Base-by-base conservation (phyloP, 768 basidiomycete genomes). In the Lactifluus pinguis region DNA sequence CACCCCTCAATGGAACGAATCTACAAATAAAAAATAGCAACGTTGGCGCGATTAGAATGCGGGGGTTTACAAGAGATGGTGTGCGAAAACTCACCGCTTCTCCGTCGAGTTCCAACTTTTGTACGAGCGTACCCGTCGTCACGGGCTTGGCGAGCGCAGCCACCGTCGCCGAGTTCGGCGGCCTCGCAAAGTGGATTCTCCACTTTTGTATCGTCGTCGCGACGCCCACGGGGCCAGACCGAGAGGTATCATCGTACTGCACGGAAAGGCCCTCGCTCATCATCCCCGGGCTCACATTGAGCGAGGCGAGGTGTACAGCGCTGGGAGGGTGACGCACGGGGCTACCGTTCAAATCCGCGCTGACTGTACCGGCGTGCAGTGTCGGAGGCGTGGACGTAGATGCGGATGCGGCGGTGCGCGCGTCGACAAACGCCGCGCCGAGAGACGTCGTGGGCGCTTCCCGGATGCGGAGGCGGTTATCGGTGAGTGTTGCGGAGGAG, bases 101-200 rank as follows among this genome's bases (percentile, higher is more conserved):
- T n/a, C 77, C 75, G 25, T 72, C 70, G 4, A 81, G 67, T 2
- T 59, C 59, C 55, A 81, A 60, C n/a, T 61, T 63, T 15, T 66
- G 65, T 17, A 60, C 66, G 8, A 78, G 61, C 8, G 63, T 39
- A 1, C 61, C 47, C 63, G 69, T 73, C 21, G 70, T 55, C 13
- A 76, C 68, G 0, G 75, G 76, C 14, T 72, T 74, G 67, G n/a
- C 14, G 14, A 39, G 19, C 10, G 36, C 57, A 4, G 73, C 57
- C 39, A 68, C 66, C 11, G 71, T 71, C 19, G 72, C 71, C 25
- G 72, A 71, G 53, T 61, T 67, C 3, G 80, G 80, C 38, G 75
- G 70, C 36, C 71, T 74, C 14, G 57, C 68, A 48, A 70, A 79
- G 52, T 82, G 74, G 50, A 83, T 71, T 8, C 67, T 68, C 78